Evolutionary conservation across 352 stramenopile species (phyloP), one percentile per base, ranked within the genome.

Genomic region (Pythium myriotylum): DNA sequence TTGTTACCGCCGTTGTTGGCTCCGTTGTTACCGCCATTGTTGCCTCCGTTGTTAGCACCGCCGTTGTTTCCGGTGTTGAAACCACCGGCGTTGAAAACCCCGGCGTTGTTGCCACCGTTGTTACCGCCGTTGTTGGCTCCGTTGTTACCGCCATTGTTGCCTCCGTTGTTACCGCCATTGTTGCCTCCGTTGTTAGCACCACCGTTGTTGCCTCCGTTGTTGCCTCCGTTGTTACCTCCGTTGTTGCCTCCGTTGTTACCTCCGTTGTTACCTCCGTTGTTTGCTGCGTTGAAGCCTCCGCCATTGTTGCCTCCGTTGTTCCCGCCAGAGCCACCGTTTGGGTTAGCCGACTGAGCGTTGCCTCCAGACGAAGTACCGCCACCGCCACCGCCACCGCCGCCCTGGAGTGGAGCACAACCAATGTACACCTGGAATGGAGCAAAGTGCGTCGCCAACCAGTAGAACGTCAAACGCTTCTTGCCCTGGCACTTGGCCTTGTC

Each of bases 361-460:
- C 14, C 40, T 9, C 12, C 17, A n/a, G 40, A n/a, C 13, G 13
- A 10, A n/a, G 14, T 9, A n/a, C 40, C 40, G 19, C 40, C 14
- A n/a, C 40, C 40, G 19, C 40, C 14, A n/a, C 40, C 40, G 14
- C 46, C 46, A 35, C n/a, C 17, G 14, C 46, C 51, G 19, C 39
- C 39, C 33, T 29, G 6, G 13, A 59, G 20, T 14, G 33, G 33
- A 5, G 22, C 51, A 29, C 53, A 60, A 24, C 27, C n/a, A 19
- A 60, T 62, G 62, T 87, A 85, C 41, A 85, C 65, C 67, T 88
- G 78, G 73, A 75, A 88, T 33, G 55, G 62, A 17, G 50, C 32
- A 16, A 62, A 61, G 51, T 85, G 78, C 63, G 81, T 75, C 10
- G 63, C 73, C 27, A 85, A 40, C 78, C 78, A 88, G 62, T 77